A percentile compares a stretch with the other conserved stretches of the same genome.
These are phyloP conservation scores for Limnomonas spitsbergensis DNA, from an alignment of 139 green algal species.

Conservation along the genomic window DNA sequence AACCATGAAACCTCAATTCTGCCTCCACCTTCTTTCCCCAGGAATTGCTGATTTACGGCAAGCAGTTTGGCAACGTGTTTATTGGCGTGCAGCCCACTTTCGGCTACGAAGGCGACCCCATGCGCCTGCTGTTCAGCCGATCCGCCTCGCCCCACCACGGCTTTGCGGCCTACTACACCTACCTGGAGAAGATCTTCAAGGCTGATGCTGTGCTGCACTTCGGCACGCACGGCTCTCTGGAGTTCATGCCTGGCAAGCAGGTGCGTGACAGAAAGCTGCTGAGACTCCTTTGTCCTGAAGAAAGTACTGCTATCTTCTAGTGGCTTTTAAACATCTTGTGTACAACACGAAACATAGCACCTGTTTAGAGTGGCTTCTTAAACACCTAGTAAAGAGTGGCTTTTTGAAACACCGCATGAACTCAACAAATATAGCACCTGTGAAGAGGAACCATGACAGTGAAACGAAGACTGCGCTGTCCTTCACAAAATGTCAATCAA, in stretches of 20 bases:
- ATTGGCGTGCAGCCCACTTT: constrained; percentile 99
- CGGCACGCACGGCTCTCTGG: constrained; percentile 96
- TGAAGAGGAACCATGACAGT: too few relatives aligned
- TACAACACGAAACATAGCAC: too few relatives aligned
- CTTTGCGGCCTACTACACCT: constrained; percentile 99
- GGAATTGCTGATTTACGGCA: constrained; percentile 94
- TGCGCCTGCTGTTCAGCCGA: constrained; percentile 96
- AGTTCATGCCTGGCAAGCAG: constrained; percentile 99
- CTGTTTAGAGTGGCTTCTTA: too few relatives aligned
- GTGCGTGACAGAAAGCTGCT: constrained; percentile 31
- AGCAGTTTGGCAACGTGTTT: constrained; percentile 98
- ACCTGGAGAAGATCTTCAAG: constrained; percentile 93
- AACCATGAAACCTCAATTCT: too few relatives aligned
- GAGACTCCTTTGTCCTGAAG: too few relatives aligned
- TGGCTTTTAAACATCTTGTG: too few relatives aligned
- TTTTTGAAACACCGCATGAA: too few relatives aligned
- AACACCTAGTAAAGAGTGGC: too few relatives aligned
- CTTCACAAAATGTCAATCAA: too few relatives aligned
- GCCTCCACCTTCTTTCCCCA: constrained; percentile 40
- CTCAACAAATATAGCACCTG: too few relatives aligned
- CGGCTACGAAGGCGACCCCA: constrained; percentile 98
- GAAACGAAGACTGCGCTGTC: too few relatives aligned
- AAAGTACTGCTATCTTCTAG: too few relatives aligned
- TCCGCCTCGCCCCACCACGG: constrained; percentile 93
- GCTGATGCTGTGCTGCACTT: constrained; percentile 99